A percentile compares a stretch with the other conserved stretches of the same genome.
phyloP scores from a whole-genome alignment of 306 rosid genomes.

The Argentina anserina region DNA sequence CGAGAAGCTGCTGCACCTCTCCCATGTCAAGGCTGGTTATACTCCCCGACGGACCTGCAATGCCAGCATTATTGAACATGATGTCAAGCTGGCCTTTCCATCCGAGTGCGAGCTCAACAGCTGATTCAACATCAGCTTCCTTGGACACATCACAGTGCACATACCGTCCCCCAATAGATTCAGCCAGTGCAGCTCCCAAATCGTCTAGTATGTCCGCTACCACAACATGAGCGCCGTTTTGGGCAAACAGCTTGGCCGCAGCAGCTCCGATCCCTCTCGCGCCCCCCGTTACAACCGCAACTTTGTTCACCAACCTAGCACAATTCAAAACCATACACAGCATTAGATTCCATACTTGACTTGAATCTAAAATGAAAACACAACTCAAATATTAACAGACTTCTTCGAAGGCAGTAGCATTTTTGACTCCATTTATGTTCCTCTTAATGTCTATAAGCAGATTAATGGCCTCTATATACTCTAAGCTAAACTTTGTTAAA shows the following conservation, averaged over 20 bases:
- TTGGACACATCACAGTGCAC: conserved; percentile 72
- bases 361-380: neutral
- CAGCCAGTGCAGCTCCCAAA: conserved; percentile 44
- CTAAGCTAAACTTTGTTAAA: neutral
- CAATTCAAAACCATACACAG: neutral
- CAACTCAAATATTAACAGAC: neutral
- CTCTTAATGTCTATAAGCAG: neutral
- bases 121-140: conserved; percentile 68
- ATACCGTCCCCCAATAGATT: conserved; percentile 53
- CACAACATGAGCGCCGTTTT: conserved; percentile 65
- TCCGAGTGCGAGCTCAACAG: conserved; percentile 42
- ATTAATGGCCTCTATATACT: neutral
- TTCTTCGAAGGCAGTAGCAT: neutral
- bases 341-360: neutral
- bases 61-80: conserved; percentile 82
- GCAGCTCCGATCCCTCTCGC: conserved; percentile 90
- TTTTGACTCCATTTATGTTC: neutral
- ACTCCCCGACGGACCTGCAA: conserved; percentile 51
- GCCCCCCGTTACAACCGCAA: conserved; percentile 77
- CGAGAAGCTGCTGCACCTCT: conserved; percentile 30
- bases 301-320: conserved; percentile 52
- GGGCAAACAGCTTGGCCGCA: conserved; percentile 59
- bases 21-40: conserved; percentile 54
- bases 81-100: conserved; percentile 76
- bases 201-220: conserved; percentile 78